Percentiles rank a stretch among this genome's conserved stretches.
These are phyloP conservation scores for Aurantiochytrium sp. DNA, from an alignment of 108 stramenopile species.

Conservation along the genomic window DNA sequence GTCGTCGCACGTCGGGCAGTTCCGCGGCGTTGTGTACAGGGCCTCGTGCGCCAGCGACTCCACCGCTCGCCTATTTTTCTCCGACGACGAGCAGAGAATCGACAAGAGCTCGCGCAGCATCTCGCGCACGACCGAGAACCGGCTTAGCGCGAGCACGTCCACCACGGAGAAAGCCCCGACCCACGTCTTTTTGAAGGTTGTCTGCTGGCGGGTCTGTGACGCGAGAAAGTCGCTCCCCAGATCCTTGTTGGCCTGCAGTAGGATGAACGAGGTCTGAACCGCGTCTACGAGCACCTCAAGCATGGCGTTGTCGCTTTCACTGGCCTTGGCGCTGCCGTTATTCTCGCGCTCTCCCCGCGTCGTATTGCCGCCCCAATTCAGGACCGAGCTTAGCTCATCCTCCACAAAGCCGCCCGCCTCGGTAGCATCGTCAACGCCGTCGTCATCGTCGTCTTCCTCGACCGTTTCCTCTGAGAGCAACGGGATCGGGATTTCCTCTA, in stretches of 20 bases:
- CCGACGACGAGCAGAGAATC: background rate
- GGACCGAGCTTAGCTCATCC: background rate
- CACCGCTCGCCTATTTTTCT: background rate
- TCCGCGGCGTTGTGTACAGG: background rate
- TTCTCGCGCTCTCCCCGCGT: no score
- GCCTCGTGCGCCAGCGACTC: background rate
- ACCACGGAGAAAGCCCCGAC: background rate
- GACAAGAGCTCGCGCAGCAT: background rate
- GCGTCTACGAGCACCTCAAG: background rate
- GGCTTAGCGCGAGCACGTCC: slow-evolving; percentile 8
- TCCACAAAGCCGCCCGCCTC: background rate
- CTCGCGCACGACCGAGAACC: background rate
- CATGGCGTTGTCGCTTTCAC: background rate
- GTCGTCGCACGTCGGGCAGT: slow-evolving; percentile 28
- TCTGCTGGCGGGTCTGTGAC: background rate
- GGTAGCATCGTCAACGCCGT: background rate
- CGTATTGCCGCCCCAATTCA: no score
- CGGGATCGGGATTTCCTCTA: no score
- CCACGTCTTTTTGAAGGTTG: background rate
- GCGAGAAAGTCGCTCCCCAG: background rate
- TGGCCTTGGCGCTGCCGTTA: background rate
- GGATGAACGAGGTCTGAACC: background rate
- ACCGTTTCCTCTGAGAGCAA: background rate
- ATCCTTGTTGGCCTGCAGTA: background rate
- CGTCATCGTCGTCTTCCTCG: background rate